phyloP scores from a whole-genome alignment of 2,329 filamentous ascomycete species.

The Colletotrichum sansevieriae region DNA sequence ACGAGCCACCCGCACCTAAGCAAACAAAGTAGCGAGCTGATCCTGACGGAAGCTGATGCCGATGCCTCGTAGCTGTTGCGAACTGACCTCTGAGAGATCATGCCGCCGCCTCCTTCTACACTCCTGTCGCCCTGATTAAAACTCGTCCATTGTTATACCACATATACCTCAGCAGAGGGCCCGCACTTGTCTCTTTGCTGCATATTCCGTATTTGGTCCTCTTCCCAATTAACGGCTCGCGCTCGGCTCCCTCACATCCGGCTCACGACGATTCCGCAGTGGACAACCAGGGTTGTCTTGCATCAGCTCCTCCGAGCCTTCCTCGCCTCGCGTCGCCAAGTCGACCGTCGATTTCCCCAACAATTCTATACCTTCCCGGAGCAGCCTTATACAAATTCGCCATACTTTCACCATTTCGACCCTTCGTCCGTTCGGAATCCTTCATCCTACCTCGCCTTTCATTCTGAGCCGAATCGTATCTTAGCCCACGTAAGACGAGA shows the following conservation, averaged over 20 bases:
- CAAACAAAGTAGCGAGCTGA: background rate
- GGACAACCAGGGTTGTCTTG: conserved; percentile 28
- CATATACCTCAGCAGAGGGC: background rate
- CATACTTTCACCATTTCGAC: background rate
- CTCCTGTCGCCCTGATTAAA: conserved; percentile 22
- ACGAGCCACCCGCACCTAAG: conserved; percentile 1
- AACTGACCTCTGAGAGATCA: conserved; percentile 37
- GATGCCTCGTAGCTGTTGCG: conserved; percentile 25
- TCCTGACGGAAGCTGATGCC: conserved; percentile 9
- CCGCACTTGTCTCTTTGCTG: background rate
- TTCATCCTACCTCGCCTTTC: conserved; percentile 3
- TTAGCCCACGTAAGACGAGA: conserved; percentile 34
- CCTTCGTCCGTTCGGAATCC: conserved; percentile 24
- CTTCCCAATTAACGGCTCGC: background rate
- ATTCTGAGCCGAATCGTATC: conserved; percentile 12
- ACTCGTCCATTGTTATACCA: conserved; percentile 15
- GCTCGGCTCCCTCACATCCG: conserved; percentile 5
- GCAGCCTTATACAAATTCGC: conserved; percentile 1
- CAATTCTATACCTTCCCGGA: conserved; percentile 3
- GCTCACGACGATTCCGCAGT: conserved; percentile 1
- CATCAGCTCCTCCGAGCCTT: conserved; percentile 29
- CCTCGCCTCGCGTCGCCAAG: conserved; percentile 12
- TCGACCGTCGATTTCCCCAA: conserved; percentile 21
- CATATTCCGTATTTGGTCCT: background rate
- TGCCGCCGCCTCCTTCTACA: conserved; percentile 26